phyloP scores from a whole-genome alignment of 2,329 filamentous ascomycete genomes.

The Seiridium unicorne region DNA sequence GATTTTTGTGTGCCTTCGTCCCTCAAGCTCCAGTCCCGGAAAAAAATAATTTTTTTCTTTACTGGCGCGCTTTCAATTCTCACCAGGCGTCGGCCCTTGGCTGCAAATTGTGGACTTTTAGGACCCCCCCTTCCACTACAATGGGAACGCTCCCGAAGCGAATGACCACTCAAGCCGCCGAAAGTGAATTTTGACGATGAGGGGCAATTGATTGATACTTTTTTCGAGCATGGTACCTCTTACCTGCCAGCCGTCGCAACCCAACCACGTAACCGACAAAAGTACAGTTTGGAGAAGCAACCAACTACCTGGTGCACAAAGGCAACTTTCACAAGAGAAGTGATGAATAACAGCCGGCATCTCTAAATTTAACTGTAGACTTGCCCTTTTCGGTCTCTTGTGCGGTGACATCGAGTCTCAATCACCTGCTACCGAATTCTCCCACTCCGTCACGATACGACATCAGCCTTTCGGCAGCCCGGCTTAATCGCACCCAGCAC shows the following conservation, averaged over 20 bases:
- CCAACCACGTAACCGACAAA: not conserved
- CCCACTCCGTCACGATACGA: slow-evolving; percentile 5
- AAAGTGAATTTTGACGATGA: not conserved
- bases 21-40: not conserved
- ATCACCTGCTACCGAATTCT: not conserved
- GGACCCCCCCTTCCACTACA: slow-evolving; percentile 5
- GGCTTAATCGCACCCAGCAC: too few species aligned
- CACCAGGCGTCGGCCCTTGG: slow-evolving; percentile 2
- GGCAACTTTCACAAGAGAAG: not conserved
- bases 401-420: not conserved
- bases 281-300: not conserved
- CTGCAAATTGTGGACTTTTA: slow-evolving; percentile 6
- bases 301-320: not conserved
- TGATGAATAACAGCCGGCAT: not conserved
- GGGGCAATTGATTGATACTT: not conserved
- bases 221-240: not conserved
- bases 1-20: slow-evolving; percentile 8
- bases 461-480: slow-evolving; percentile 4
- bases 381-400: not conserved
- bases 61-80: slow-evolving; percentile 1
- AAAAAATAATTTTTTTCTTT: slow-evolving; percentile 11
- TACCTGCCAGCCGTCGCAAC: not conserved
- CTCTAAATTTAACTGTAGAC: not conserved
- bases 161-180: not conserved
- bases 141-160: not conserved